Percentiles rank a stretch among this genome's conserved stretches.
phyloP scores from a whole-genome alignment of 2,329 filamentous ascomycete genomes.

The Colletotrichum sojae region DNA sequence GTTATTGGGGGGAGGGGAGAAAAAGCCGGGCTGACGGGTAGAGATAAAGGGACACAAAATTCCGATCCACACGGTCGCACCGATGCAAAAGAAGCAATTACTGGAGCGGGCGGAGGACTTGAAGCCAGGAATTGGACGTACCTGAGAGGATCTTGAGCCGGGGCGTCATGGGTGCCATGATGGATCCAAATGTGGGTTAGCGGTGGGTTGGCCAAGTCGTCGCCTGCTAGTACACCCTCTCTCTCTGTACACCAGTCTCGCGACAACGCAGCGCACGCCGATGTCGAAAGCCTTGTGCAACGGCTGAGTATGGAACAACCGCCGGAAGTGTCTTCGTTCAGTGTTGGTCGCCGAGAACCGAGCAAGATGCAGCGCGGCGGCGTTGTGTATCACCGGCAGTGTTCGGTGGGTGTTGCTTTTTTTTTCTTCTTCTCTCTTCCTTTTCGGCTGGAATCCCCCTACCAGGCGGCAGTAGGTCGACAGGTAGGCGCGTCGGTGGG shows the following conservation, averaged over 20 bases:
- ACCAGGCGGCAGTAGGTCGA: constrained; percentile 27
- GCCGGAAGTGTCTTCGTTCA: constrained; percentile 34
- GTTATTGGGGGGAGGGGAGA: constrained; percentile 32
- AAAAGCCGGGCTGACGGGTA: constrained; percentile 40
- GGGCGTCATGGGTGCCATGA: constrained; percentile 72
- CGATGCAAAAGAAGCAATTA: constrained; percentile 43
- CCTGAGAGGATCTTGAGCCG: constrained; percentile 74
- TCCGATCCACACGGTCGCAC: constrained; percentile 47
- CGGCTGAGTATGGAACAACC: constrained; percentile 30
- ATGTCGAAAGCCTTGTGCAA: constrained; percentile 31
- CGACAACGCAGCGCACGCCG: constrained; percentile 30
- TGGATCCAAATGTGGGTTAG: constrained; percentile 58
- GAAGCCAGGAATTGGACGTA: constrained; percentile 57
- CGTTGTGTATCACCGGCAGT: constrained; percentile 23
- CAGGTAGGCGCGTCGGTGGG: constrained; percentile 38
- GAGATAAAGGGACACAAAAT: constrained; percentile 46
- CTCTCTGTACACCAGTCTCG: constrained; percentile 37
- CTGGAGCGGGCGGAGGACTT: constrained; percentile 36
- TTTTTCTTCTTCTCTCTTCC: constrained; percentile 29
- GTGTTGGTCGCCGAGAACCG: constrained; percentile 4
- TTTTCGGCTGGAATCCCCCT: constrained; percentile 25
- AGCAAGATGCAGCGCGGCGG: constrained; percentile 5
- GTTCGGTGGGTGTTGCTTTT: constrained; percentile 30
- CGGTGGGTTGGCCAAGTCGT: constrained; percentile 49
- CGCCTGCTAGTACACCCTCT: constrained; percentile 27